These are phyloP conservation scores for Zoysia matrella DNA, from an alignment of 202 grass and related monocot genomes.

Conservation along the genomic window DNA sequence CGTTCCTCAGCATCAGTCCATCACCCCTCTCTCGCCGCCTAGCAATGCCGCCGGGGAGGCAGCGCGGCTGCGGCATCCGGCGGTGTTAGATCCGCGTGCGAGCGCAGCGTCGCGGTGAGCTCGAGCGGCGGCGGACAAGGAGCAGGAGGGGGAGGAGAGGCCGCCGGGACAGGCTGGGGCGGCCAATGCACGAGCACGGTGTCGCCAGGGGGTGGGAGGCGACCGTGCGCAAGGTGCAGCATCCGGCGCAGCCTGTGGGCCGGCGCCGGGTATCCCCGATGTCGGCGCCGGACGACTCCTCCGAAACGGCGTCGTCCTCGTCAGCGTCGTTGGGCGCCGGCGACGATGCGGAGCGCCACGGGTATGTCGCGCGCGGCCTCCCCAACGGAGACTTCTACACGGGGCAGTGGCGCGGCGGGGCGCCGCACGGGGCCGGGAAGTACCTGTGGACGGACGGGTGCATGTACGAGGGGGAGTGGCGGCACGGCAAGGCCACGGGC, in stretches of 20 bases:
- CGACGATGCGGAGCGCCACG: slow-evolving; percentile 29
- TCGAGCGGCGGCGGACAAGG: neutral
- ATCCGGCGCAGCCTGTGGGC: no score
- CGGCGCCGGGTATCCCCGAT: no score
- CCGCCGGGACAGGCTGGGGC: no score
- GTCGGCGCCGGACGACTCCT: no score
- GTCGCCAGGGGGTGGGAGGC: no score
- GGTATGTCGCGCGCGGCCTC: slow-evolving; percentile 69
- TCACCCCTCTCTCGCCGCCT: neutral
- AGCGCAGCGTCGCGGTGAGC: neutral
- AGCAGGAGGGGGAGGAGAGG: neutral
- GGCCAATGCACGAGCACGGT: no score
- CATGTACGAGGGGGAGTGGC: slow-evolving; percentile 99
- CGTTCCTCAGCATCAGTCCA: slow-evolving; percentile 29
- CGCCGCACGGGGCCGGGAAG: slow-evolving; percentile 55
- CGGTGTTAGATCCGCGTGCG: slow-evolving; percentile 45
- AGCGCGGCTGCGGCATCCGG: slow-evolving; percentile 24
- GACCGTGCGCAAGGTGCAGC: no score
- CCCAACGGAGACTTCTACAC: no score
- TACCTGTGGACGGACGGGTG: slow-evolving; percentile 99
- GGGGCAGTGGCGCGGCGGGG: no score
- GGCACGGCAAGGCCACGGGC: slow-evolving; percentile 74
- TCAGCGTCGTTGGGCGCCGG: slow-evolving; percentile 46
- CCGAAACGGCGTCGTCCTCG: slow-evolving; percentile 55
- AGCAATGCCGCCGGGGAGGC: slow-evolving; percentile 49